A percentile compares a stretch with the other conserved stretches of the same genome.
Conservation (phyloP, 345 rosid genomes). For the Acer campestre region DNA sequence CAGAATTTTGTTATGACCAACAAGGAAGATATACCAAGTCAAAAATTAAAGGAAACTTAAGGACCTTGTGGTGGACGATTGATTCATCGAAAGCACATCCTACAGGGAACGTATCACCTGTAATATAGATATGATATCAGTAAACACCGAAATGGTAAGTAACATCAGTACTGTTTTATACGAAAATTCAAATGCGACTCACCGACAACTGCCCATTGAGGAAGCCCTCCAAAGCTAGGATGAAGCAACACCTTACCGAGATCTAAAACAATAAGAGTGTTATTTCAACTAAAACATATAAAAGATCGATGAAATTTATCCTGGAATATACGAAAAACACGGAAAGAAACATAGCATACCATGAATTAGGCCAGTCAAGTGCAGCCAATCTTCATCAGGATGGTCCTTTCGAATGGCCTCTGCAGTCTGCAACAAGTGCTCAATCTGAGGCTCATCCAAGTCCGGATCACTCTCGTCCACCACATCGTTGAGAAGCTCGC, state of each 20-base stretch:
- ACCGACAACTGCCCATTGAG: slow-evolving; percentile 97
- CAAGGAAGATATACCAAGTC: background rate
- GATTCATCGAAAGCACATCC: slow-evolving; percentile 83
- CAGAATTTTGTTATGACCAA: background rate
- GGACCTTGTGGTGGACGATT: slow-evolving; percentile 80
- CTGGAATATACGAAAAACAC: background rate
- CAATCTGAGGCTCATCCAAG: slow-evolving; percentile 66
- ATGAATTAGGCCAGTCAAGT: slow-evolving; percentile 65
- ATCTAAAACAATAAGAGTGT: slow-evolving; percentile 37
- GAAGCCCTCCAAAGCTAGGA: slow-evolving; percentile 75
- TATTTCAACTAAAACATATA: background rate
- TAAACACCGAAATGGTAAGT: background rate
- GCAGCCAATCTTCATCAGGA: slow-evolving; percentile 66
- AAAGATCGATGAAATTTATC: background rate
- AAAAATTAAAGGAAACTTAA: background rate
- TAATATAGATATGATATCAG: background rate
- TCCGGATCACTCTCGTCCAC: slow-evolving; percentile 83
- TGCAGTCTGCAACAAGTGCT: slow-evolving; percentile 66
- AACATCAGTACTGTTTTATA: background rate
- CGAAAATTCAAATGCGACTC: slow-evolving; percentile 18
- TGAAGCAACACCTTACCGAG: slow-evolving; percentile 84
- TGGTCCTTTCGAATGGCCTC: slow-evolving; percentile 66
- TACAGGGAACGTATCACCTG: slow-evolving; percentile 82
- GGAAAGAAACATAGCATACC: slow-evolving; percentile 27
- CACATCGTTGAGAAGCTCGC: slow-evolving; percentile 62